These are phyloP conservation scores for Tothia fuscella DNA, from an alignment of 2,329 filamentous ascomycete species.

Conservation along the genomic window DNA sequence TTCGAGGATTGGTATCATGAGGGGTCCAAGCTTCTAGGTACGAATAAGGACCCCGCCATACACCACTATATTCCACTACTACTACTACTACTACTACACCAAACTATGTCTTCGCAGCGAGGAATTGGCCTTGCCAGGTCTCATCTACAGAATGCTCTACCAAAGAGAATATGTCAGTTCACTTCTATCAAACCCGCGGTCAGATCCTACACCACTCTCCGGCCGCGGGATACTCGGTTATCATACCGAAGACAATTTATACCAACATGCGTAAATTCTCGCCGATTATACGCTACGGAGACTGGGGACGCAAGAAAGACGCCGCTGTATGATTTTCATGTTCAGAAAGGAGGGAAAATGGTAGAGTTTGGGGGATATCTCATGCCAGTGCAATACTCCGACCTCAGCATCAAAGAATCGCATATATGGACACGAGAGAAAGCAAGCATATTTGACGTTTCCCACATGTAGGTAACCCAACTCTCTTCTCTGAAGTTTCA, in stretches of 20 bases:
- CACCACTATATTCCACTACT: no score
- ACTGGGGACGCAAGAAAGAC: slow-evolving; percentile 45
- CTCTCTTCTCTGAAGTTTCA: not conserved
- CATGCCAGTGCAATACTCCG: slow-evolving; percentile 85
- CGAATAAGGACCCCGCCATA: no score
- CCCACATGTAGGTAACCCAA: slow-evolving; percentile 64
- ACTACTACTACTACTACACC: no score
- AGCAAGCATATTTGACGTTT: slow-evolving; percentile 88
- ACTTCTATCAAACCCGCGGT: no score
- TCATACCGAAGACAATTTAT: no score
- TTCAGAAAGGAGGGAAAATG: slow-evolving; percentile 76
- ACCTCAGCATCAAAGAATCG: slow-evolving; percentile 66
- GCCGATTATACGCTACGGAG: no score
- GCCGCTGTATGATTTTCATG: slow-evolving; percentile 66
- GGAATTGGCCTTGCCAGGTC: not conserved
- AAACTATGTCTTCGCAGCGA: not conserved
- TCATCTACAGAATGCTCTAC: not conserved
- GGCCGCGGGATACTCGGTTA: no score
- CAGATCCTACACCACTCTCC: no score
- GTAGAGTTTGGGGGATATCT: slow-evolving; percentile 88
- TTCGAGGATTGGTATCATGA: no score
- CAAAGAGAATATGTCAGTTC: no score
- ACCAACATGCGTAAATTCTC: no score
- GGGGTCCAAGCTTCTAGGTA: no score
- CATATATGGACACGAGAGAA: slow-evolving; percentile 82